Evolutionary conservation across 768 basidiomycete genomes (phyloP).

Genomic region (Sporobolomyces pararoseus): DNA sequence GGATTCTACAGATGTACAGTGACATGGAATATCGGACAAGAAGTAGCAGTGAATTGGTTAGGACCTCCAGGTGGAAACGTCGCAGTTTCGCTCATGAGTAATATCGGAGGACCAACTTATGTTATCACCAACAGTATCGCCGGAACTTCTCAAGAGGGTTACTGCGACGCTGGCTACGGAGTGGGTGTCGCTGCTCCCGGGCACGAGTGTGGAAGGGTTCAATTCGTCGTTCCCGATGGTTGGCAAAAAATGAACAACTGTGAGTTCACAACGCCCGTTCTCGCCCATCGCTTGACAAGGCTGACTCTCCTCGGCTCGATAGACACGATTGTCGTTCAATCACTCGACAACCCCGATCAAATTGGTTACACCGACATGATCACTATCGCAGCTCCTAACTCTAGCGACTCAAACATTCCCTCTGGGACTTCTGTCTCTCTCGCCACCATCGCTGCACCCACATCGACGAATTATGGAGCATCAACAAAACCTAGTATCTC

Average conservation of each 20-base stretch:
- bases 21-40: conserved; percentile 33
- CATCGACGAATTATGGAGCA: conserved; percentile 15
- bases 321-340: conserved; percentile 41
- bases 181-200: conserved; percentile 23
- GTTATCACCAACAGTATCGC: conserved; percentile 16
- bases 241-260: conserved; percentile 37
- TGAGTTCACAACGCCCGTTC: not conserved
- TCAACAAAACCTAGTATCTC: conserved; percentile 7
- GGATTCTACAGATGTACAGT: conserved; percentile 38
- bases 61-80: conserved; percentile 37
- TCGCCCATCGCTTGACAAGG: not conserved
- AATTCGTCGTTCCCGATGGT: conserved; percentile 31
- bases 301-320: not conserved
- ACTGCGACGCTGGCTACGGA: conserved; percentile 37
- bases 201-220: conserved; percentile 30
- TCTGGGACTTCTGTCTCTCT: conserved; percentile 21
- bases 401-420: conserved; percentile 4
- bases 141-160: conserved; percentile 23
- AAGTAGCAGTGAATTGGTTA: conserved; percentile 40
- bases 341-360: conserved; percentile 18
- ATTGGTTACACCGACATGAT: conserved; percentile 41
- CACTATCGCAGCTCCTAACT: conserved; percentile 20
- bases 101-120: conserved; percentile 35
- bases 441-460: conserved; percentile 19
- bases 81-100: conserved; percentile 29